phyloP scores from a whole-genome alignment of 1,139 yeast genomes.

The Torulaspora pretoriensis region DNA sequence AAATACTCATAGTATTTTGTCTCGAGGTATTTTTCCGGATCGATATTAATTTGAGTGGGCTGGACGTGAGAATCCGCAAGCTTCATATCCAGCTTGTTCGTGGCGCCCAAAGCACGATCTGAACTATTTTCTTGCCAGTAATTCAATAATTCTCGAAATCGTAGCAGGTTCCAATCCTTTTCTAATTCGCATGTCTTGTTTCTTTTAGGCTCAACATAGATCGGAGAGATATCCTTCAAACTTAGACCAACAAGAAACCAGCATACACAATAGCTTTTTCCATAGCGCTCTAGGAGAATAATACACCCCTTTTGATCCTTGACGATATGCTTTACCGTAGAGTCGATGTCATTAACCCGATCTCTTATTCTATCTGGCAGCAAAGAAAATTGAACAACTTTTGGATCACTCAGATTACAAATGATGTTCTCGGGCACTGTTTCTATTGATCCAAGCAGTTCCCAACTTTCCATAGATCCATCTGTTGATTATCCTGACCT shows the following conservation, averaged over 20 bases:
- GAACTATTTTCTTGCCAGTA: slow-evolving; percentile 21
- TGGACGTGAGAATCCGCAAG: slow-evolving; percentile 16
- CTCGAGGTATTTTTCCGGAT: slow-evolving; percentile 24
- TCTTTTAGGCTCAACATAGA: background rate
- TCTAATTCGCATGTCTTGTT: background rate
- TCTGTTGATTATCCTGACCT: background rate
- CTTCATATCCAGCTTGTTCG: slow-evolving; percentile 20
- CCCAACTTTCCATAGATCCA: slow-evolving; percentile 24
- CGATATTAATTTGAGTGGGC: slow-evolving; percentile 2
- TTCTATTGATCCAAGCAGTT: slow-evolving; percentile 15
- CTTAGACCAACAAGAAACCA: slow-evolving; percentile 14
- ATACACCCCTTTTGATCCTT: background rate
- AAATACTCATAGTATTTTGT: slow-evolving; percentile 31
- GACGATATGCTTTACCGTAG: slow-evolving; percentile 4
- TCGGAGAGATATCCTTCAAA: background rate
- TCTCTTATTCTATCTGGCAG: slow-evolving; percentile 13
- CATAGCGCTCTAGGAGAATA: slow-evolving; percentile 22
- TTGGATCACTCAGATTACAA: slow-evolving; percentile 9
- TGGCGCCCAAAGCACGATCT: slow-evolving; percentile 1
- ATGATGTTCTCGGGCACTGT: slow-evolving; percentile 14
- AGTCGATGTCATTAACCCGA: slow-evolving; percentile 5
- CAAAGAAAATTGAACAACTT: slow-evolving; percentile 8
- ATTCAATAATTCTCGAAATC: slow-evolving; percentile 17
- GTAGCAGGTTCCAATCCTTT: slow-evolving; percentile 16
- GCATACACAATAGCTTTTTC: slow-evolving; percentile 17